Conservation (phyloP, 2,329 filamentous ascomycete species). For the Keithomyces neogunnii region DNA sequence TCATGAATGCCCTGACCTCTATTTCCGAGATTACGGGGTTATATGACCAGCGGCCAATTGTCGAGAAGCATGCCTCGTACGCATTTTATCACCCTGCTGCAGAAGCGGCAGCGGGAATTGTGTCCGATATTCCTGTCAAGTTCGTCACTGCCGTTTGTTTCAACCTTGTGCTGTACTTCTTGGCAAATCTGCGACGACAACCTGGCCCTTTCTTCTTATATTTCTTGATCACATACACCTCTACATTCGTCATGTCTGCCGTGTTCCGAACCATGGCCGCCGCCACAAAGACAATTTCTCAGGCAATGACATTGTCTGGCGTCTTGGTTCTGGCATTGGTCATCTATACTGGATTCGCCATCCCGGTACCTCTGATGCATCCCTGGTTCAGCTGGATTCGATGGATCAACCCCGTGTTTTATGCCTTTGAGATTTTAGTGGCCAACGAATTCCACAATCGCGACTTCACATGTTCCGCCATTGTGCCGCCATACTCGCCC, state of each 20-base stretch:
- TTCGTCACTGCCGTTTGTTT: constrained; percentile 40
- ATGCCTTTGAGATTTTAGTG: constrained; percentile 65
- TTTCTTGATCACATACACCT: constrained; percentile 59
- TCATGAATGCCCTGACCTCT: constrained; percentile 50
- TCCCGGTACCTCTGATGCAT: constrained; percentile 49
- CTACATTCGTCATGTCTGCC: constrained; percentile 66
- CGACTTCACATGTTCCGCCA: constrained; percentile 45
- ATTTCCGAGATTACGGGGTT: constrained; percentile 44
- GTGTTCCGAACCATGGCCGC: constrained; percentile 68
- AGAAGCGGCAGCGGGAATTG: constrained; percentile 46
- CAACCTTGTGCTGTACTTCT: constrained; percentile 51
- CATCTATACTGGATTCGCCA: constrained; percentile 51
- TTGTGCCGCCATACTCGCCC: constrained; percentile 38
- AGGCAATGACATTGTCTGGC: constrained; percentile 45
- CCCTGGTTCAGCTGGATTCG: constrained; percentile 71
- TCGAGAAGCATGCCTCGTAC: constrained; percentile 40
- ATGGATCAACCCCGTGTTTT: constrained; percentile 65
- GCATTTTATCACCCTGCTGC: constrained; percentile 43
- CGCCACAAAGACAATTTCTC: constrained; percentile 55
- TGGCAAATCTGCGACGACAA: constrained; percentile 44
- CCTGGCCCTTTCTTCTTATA: constrained; percentile 69
- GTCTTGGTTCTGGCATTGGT: constrained; percentile 51
- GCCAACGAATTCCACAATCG: constrained; percentile 62
- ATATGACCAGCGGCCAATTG: constrained; percentile 36
- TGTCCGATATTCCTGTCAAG: constrained; percentile 50